Percentiles rank a stretch among this genome's conserved stretches.
Evolutionary conservation across 1,139 yeast species (phyloP).

Genomic region (Yarrowia galli): DNA sequence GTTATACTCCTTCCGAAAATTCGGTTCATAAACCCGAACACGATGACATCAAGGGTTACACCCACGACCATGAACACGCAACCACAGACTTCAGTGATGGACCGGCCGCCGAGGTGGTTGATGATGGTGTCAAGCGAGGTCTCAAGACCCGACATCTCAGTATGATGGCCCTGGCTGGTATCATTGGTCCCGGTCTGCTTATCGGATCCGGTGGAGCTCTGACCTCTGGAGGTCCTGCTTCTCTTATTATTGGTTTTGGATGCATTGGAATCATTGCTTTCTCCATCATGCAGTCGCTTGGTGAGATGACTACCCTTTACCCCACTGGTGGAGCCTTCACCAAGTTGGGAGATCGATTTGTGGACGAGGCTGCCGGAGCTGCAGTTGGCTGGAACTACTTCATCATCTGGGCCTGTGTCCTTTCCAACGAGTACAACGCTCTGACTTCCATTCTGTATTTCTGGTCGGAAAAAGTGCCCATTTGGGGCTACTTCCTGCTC

Average conservation of each 20-base stretch:
- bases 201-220: slow-evolving; percentile 69
- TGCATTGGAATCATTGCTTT: slow-evolving; percentile 67
- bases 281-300: slow-evolving; percentile 65
- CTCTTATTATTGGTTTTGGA: slow-evolving; percentile 63
- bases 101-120: slow-evolving; percentile 34
- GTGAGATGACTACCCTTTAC: slow-evolving; percentile 69
- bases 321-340: slow-evolving; percentile 72
- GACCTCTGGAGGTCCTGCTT: slow-evolving; percentile 68
- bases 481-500: slow-evolving; percentile 63
- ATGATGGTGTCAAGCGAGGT: slow-evolving; percentile 57
- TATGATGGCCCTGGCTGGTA: slow-evolving; percentile 72
- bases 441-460: slow-evolving; percentile 61
- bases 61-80: slow-evolving; percentile 11
- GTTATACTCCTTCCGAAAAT: slow-evolving; percentile 25
- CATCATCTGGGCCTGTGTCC: slow-evolving; percentile 66
- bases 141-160: slow-evolving; percentile 59
- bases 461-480: slow-evolving; percentile 68
- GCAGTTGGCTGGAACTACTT: slow-evolving; percentile 70
- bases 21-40: slow-evolving; percentile 9
- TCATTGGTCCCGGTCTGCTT: slow-evolving; percentile 73
- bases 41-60: slow-evolving; percentile 21
- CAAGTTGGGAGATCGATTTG: slow-evolving; percentile 63
- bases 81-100: slow-evolving; percentile 33
- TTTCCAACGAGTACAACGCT: slow-evolving; percentile 66
- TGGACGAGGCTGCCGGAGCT: slow-evolving; percentile 65